Evolutionary conservation across 1,284 basidiomycete species (phyloP).

Genomic region (Gomphus sp.): DNA sequence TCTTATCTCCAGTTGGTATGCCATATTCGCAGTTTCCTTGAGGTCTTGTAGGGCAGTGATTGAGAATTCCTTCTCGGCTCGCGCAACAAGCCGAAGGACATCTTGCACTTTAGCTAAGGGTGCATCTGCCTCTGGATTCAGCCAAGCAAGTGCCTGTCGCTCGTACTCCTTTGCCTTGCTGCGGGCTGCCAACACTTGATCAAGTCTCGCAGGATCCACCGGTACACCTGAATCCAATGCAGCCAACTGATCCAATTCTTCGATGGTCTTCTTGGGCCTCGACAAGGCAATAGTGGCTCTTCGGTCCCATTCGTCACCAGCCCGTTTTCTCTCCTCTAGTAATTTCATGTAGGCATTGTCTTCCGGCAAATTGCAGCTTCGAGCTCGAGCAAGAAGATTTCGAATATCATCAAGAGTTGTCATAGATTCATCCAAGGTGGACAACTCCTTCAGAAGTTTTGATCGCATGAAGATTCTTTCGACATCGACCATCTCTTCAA

Average conservation of each 20-base stretch:
- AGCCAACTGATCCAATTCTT: slow-evolving; percentile 60
- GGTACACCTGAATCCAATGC: slow-evolving; percentile 51
- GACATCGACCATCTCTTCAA: slow-evolving; percentile 66
- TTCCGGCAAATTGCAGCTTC: slow-evolving; percentile 51
- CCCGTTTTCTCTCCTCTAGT: slow-evolving; percentile 47
- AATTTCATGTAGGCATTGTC: slow-evolving; percentile 52
- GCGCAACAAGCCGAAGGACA: slow-evolving; percentile 53
- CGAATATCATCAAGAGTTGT: slow-evolving; percentile 64
- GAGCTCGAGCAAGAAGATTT: slow-evolving; percentile 54
- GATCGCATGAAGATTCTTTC: slow-evolving; percentile 70
- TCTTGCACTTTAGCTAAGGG: slow-evolving; percentile 55
- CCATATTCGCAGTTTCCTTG: slow-evolving; percentile 59
- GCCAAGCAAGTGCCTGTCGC: slow-evolving; percentile 63
- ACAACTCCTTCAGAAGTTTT: slow-evolving; percentile 57
- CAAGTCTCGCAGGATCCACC: slow-evolving; percentile 50
- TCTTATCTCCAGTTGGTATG: slow-evolving; percentile 58
- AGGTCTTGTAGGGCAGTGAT: slow-evolving; percentile 58
- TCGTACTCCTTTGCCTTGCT: slow-evolving; percentile 66
- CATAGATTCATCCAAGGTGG: slow-evolving; percentile 42
- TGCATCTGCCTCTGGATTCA: slow-evolving; percentile 39
- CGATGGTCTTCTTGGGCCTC: slow-evolving; percentile 59
- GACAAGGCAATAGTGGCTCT: slow-evolving; percentile 52
- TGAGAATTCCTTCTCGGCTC: slow-evolving; percentile 64
- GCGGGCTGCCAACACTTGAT: slow-evolving; percentile 48
- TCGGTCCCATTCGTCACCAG: slow-evolving; percentile 65